phyloP scores from a whole-genome alignment of 495 filamentous ascomycete genomes.

The Barbatosphaeria neglecta region DNA sequence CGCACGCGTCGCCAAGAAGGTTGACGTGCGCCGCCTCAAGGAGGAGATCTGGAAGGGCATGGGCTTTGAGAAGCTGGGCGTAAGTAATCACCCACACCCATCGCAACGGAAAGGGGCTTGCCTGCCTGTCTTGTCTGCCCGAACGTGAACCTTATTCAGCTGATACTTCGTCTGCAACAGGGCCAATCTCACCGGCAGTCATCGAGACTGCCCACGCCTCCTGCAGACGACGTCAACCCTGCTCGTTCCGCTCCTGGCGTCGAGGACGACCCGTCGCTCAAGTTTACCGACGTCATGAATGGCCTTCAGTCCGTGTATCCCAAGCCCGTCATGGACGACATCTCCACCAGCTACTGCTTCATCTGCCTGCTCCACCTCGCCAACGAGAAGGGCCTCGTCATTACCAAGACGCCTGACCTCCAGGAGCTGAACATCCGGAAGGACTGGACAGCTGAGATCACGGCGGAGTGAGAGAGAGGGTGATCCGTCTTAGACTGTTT shows the following conservation, averaged over 20 bases:
- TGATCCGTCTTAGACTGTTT: too few relatives aligned
- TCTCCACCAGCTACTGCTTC: constrained; percentile 94
- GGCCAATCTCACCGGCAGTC: constrained; percentile 4
- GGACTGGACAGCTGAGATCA: constrained; percentile 44
- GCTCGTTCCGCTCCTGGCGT: constrained; percentile 4
- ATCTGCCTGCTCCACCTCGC: constrained; percentile 93
- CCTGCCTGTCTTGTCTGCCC: not conserved
- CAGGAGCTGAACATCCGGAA: constrained; percentile 45
- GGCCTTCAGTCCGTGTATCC: constrained; percentile 77
- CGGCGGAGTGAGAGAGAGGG: constrained; percentile 22
- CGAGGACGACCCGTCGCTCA: constrained; percentile 39
- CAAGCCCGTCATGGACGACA: constrained; percentile 73
- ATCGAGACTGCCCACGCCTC: constrained; percentile 6
- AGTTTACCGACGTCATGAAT: constrained; percentile 87
- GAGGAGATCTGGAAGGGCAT: constrained; percentile 93
- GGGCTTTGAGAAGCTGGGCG: constrained; percentile 44
- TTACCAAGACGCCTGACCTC: constrained; percentile 45
- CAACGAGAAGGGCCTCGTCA: constrained; percentile 88
- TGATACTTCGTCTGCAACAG: constrained; percentile 6
- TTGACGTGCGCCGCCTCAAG: constrained; percentile 91
- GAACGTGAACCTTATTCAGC: not conserved
- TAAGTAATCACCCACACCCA: too few relatives aligned
- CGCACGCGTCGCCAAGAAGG: constrained; percentile 93
- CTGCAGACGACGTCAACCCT: constrained; percentile 18
- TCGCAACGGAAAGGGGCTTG: too few relatives aligned